Conservation (phyloP, 352 stramenopile species). For the Phytophthora sp. region DNA sequence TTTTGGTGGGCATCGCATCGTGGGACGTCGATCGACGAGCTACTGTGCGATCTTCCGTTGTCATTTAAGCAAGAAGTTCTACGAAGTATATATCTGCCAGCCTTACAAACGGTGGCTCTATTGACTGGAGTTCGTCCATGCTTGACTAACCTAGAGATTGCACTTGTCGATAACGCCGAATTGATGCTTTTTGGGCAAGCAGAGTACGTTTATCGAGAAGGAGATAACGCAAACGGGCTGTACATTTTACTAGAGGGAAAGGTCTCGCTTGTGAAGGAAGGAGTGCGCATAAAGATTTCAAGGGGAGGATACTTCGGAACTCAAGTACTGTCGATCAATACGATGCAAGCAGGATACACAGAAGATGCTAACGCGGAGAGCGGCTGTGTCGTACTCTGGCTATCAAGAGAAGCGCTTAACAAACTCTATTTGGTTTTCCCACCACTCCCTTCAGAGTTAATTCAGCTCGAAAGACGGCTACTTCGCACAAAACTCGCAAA, state of each 20-base stretch:
- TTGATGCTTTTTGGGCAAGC: constrained; percentile 58
- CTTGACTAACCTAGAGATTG: constrained; percentile 32
- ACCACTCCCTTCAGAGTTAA: constrained; percentile 40
- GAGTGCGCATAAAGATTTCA: constrained; percentile 28
- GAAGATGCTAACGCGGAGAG: constrained; percentile 49
- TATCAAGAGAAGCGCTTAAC: constrained; percentile 43
- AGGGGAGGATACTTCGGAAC: constrained; percentile 52
- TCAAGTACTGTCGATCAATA: constrained; percentile 25
- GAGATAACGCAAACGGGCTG: constrained; percentile 48
- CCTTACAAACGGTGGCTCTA: constrained; percentile 44
- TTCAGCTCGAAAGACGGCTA: constrained; percentile 46
- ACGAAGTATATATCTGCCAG: constrained; percentile 46
- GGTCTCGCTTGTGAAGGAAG: constrained; percentile 23
- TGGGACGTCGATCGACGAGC: constrained; percentile 38
- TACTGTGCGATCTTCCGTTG: constrained; percentile 47
- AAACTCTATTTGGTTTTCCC: constrained; percentile 51
- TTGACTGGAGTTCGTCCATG: constrained; percentile 35
- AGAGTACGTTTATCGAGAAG: constrained; percentile 51
- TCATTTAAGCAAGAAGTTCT: constrained; percentile 50
- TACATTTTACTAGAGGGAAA: constrained; percentile 58
- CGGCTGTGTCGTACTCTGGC: constrained; percentile 52
- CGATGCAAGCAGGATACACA: constrained; percentile 36
- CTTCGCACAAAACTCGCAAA: constrained; percentile 46
- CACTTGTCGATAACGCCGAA: constrained; percentile 38
- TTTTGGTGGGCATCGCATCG: constrained; percentile 71